phyloP scores from a whole-genome alignment of 345 rosid species.

The Populus tremula region DNA sequence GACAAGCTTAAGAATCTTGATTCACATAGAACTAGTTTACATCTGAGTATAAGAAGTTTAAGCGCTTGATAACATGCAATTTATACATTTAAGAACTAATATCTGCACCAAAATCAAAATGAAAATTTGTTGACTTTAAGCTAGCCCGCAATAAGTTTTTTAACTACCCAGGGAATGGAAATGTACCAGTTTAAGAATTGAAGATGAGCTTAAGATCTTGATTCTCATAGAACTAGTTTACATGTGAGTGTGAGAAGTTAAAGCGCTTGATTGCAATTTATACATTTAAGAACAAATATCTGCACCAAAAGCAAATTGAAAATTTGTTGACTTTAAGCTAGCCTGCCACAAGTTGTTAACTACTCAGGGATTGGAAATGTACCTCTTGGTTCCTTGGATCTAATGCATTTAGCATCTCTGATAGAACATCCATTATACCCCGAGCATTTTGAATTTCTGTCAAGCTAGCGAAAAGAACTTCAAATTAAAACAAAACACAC shows the following conservation, averaged over 20 bases:
- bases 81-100: neutral
- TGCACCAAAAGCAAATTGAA: neutral
- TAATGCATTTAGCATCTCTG: slow-evolving; percentile 96
- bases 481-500: slow-evolving; percentile 20
- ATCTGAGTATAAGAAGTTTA: neutral
- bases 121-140: neutral
- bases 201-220: neutral
- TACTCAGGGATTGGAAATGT: slow-evolving; percentile 9
- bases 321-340: neutral
- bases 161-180: neutral
- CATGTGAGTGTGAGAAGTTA: neutral
- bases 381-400: slow-evolving; percentile 93
- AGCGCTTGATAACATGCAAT: neutral
- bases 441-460: slow-evolving; percentile 98
- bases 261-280: neutral
- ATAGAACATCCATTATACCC: slow-evolving; percentile 93
- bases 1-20: slow-evolving; percentile 2
- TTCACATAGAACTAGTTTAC: neutral
- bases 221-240: neutral
- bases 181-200: slow-evolving; percentile 39
- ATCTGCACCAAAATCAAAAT: neutral
- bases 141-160: neutral
- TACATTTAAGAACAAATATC: neutral
- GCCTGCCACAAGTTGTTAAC: neutral
- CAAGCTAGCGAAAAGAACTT: slow-evolving; percentile 55